Percentiles rank a stretch among this genome's conserved stretches.
phyloP scores from a whole-genome alignment of 169 alveolate genomes.

The Eimeria falciformis region DNA sequence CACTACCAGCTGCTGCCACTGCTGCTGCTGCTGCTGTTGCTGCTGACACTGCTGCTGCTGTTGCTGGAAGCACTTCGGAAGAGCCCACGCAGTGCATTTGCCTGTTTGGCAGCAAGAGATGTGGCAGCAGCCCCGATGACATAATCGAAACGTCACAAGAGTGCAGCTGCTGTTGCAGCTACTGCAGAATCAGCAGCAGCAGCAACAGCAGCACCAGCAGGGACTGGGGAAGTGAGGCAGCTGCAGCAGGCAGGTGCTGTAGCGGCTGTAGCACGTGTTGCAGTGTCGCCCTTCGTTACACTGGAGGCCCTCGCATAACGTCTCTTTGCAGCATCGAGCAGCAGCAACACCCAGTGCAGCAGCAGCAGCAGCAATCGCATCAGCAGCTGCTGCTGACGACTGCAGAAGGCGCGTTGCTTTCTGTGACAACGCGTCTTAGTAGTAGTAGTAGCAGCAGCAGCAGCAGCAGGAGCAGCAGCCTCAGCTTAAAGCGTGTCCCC shows the following conservation, averaged over 20 bases:
- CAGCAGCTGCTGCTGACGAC: constrained; percentile 28
- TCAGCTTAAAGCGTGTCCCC: background rate
- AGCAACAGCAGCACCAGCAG: background rate
- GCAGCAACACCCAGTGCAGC: background rate
- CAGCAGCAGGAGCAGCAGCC: background rate
- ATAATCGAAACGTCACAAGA: background rate
- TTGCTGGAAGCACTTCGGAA: background rate
- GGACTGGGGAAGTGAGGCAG: background rate
- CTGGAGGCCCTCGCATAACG: background rate
- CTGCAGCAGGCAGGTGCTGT: background rate
- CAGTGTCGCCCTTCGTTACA: background rate
- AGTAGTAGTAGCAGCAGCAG: constrained; percentile 16
- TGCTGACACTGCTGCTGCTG: background rate
- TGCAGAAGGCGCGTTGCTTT: constrained; percentile 6
- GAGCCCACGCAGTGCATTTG: background rate
- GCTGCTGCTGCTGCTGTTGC: constrained; percentile 10
- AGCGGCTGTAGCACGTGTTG: background rate
- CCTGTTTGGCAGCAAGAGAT: background rate
- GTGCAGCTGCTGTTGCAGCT: background rate
- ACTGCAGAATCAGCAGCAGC: background rate
- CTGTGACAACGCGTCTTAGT: background rate
- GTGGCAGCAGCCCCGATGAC: background rate
- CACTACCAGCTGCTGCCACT: background rate
- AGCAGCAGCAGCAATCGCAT: constrained; percentile 2
- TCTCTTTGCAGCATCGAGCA: background rate